Conservation (phyloP, 176 grass and related monocot genomes). For the Avena atlantica region DNA sequence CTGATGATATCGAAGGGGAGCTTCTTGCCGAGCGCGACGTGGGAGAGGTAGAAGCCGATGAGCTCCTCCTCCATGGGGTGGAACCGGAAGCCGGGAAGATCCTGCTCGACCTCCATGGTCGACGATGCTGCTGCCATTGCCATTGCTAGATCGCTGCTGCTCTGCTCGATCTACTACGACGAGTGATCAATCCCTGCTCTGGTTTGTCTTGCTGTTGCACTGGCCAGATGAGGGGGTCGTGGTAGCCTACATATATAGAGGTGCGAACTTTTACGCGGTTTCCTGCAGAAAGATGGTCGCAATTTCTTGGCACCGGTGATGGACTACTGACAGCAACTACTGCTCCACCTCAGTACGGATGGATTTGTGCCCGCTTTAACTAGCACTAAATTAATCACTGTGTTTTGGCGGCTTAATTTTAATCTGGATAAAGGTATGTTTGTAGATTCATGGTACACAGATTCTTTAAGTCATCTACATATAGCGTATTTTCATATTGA, state of each 20-base stretch:
- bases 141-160: neutral
- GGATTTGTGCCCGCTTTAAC: neutral
- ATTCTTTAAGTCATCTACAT: neutral
- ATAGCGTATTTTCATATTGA: neutral
- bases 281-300: conserved; percentile 24
- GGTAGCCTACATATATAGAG: conserved; percentile 30
- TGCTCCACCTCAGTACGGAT: neutral
- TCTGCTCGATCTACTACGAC: neutral
- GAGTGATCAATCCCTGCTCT: neutral
- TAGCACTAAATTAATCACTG: neutral
- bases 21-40: conserved; percentile 60
- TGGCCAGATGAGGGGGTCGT: neutral
- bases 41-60: conserved; percentile 78
- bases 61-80: conserved; percentile 96
- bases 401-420: neutral
- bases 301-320: neutral
- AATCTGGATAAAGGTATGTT: neutral
- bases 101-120: conserved; percentile 50
- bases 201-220: neutral
- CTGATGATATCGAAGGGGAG: conserved; percentile 86
- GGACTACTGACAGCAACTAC: conserved; percentile 1
- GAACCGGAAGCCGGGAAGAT: conserved; percentile 90
- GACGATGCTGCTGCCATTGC: neutral
- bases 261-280: conserved; percentile 41
- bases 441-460: conserved; percentile 9